Base-by-base conservation (phyloP, 345 rosid genomes). In the Hirschfeldia incana region DNA sequence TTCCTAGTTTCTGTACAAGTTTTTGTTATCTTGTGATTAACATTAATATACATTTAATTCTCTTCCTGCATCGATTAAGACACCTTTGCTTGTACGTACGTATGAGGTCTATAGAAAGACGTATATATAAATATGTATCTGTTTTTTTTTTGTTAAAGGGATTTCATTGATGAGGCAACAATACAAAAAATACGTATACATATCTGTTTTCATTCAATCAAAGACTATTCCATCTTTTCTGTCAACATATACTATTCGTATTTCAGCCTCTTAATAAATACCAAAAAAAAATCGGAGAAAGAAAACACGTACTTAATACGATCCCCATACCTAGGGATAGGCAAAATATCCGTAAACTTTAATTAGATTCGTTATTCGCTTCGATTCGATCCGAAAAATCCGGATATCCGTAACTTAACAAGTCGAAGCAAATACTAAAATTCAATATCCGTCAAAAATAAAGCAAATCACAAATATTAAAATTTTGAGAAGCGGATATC, bases 1-100 rank as follows among this genome's bases (percentile, higher is more conserved):
- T 71, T 78, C 65, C 44, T 67, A 74, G 81, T 58, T 77, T 73
- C 74, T 57, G 66, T 66, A 4, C 0, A 70, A 79, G 33, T 65
- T 62, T 72, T 74, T 77, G 74, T 75, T 71, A 80, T 63, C 72
- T 51, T 75, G 83, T 80, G 83, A 80, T 75, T 80, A 80, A 75
- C 75, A 74, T 69, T 53, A 69, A 70, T 62, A 74, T 28, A 33
- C 77, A 66, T 76, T 73, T 73, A 79, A 46, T 78, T 72, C 69
- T 36, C 55, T 73, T 51, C 70, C 82, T 68, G 75, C 60, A 74
- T 74, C 34, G 82, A 78, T 67, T 72, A 78, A 72, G 77, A 67
- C 78, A 69, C 65, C 34, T 69, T 12, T 77, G 58, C 71, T 44
- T 69, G 21, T 69, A 42, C 79, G 72, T 58, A 42, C 79, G 72